Evolutionary conservation across 2,329 filamentous ascomycete genomes (phyloP), one percentile per base, ranked within the genome.

Genomic region (Alternaria gansuensis): DNA sequence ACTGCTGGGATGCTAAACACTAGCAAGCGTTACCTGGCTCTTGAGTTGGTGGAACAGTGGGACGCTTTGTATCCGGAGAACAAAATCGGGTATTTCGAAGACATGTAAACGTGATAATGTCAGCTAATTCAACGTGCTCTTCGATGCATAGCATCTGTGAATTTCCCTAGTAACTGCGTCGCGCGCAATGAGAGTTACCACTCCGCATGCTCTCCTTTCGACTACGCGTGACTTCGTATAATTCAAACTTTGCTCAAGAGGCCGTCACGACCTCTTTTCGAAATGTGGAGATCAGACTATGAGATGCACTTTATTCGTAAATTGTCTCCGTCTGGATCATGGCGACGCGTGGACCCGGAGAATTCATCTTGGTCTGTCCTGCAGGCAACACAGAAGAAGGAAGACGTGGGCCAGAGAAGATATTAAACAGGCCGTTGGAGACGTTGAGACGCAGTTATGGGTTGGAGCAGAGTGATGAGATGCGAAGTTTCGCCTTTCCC

Each of bases 21-120:
- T 2, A 14, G 6, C 5, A 13, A 23, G 21, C 40, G 41, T 3
- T 5, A 10, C 5, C 10, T 54, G 24, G 55, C 46, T 2, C 13
- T 21, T 24, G 11, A 39, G 24, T 5, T 61, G 17, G 11, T 58
- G 3, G 10, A 36, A 2, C 29, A 49, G 10, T 59, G 51, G 55
- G 8, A 24, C 13, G 13, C 1, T 8, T 26, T 58, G 8, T 26
- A 50, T 26, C 59, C 54, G 10, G 31, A 26, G 3, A 45, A 51
- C 31, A 14, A 36, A 21, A 3, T 34, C 40, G 28, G 5, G 21
- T 6, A 26, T 9, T 9, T n/a, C 31, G 8, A 17, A 14, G 23
- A n/a, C 9, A 39, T 39, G 13, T 2, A 9, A 10, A 23, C 17
- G 11, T 39, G 17, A 13, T 11, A 23, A 3, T 10, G 9, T 39